A percentile compares a stretch with the other conserved stretches of the same genome.
Evolutionary conservation across 495 filamentous ascomycete genomes (phyloP).

Genomic region (Hypoxylon perforatum): DNA sequence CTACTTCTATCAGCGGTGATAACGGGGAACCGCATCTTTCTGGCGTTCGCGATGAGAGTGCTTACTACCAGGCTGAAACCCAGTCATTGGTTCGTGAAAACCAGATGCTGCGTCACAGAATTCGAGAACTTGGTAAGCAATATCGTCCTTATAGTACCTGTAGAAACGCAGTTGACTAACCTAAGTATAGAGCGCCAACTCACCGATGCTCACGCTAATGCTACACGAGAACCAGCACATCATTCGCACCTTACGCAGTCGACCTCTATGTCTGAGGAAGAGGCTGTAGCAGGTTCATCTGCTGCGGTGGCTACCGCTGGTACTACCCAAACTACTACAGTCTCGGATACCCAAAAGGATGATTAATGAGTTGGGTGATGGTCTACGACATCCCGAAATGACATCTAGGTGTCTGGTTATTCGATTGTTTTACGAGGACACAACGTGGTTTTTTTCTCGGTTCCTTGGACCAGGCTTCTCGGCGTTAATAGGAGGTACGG

Average conservation of each 20-base stretch:
- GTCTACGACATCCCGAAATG: slow-evolving; percentile 8
- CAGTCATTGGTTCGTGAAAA: slow-evolving; percentile 89
- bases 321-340: slow-evolving; percentile 10
- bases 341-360: slow-evolving; percentile 29
- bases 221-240: slow-evolving; percentile 53
- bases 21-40: slow-evolving; percentile 56
- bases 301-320: slow-evolving; percentile 11
- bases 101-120: slow-evolving; percentile 87
- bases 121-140: slow-evolving; percentile 79
- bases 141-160: neutral
- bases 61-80: slow-evolving; percentile 93
- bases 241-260: slow-evolving; percentile 53
- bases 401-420: slow-evolving; percentile 20
- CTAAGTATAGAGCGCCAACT: slow-evolving; percentile 51
- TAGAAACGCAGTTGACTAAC: slow-evolving; percentile 3
- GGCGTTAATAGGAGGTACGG: slow-evolving; percentile 24
- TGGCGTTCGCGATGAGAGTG: slow-evolving; percentile 76
- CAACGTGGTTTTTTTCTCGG: neutral
- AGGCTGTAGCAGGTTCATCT: slow-evolving; percentile 23
- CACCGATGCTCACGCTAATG: slow-evolving; percentile 48
- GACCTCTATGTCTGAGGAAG: slow-evolving; percentile 44
- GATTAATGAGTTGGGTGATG: slow-evolving; percentile 12
- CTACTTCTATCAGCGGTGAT: slow-evolving; percentile 66
- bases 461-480: slow-evolving; percentile 2
- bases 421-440: slow-evolving; percentile 2